Percentiles rank a stretch among this genome's conserved stretches.
These are phyloP conservation scores for Nicotiana sylvestris DNA, from an alignment of 257 asterid species.

Conservation along the genomic window DNA sequence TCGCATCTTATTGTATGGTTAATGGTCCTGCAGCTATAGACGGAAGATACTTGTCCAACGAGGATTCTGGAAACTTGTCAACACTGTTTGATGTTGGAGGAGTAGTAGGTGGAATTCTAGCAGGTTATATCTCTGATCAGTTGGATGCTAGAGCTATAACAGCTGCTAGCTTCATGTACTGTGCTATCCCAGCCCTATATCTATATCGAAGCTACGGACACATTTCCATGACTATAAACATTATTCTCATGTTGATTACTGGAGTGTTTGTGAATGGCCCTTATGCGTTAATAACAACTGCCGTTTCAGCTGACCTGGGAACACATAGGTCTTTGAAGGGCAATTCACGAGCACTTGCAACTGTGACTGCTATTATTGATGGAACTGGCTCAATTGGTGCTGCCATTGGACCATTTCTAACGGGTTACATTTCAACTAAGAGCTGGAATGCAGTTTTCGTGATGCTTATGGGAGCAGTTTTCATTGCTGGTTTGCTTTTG, in stretches of 20 bases:
- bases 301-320: conserved; percentile 94
- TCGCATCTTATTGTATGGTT: conserved; percentile 6
- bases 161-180: conserved; percentile 94
- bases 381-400: conserved; percentile 99
- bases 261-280: conserved; percentile 95
- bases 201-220: conserved; percentile 80
- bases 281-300: conserved; percentile 90
- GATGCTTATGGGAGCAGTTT: conserved; percentile 91
- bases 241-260: conserved; percentile 65
- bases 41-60: conserved; percentile 69
- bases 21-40: conserved; percentile 57
- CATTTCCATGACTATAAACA: conserved; percentile 55
- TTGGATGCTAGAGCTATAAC: conserved; percentile 85
- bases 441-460: conserved; percentile 89
- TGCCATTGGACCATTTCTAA: conserved; percentile 83
- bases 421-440: conserved; percentile 76
- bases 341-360: conserved; percentile 78
- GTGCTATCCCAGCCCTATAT: conserved; percentile 85
- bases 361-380: conserved; percentile 91
- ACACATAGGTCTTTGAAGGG: conserved; percentile 85
- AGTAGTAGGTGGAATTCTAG: conserved; percentile 82
- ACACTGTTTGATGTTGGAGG: conserved; percentile 95
- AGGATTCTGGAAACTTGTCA: conserved; percentile 78
- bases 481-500: conserved; percentile 73
- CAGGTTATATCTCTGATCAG: conserved; percentile 83